Conservation (phyloP, 106 monocot species). For the Allium sativum region DNA sequence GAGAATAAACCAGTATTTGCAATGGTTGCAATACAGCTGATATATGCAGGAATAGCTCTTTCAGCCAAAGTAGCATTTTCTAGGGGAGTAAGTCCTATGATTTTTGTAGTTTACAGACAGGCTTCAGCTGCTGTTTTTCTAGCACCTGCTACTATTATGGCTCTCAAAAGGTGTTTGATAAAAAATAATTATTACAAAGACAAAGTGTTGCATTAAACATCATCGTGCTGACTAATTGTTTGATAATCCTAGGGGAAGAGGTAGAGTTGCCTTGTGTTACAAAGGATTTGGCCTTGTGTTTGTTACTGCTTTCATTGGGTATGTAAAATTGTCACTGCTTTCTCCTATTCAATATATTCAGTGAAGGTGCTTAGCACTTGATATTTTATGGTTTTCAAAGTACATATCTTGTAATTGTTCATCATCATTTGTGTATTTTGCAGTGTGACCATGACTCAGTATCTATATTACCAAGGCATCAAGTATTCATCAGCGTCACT, state of each 20-base stretch:
- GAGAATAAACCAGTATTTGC: slow-evolving; percentile 26
- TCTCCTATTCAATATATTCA: not conserved
- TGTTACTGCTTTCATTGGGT: slow-evolving; percentile 31
- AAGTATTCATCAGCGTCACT: slow-evolving; percentile 19
- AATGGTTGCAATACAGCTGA: slow-evolving; percentile 34
- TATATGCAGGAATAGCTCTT: slow-evolving; percentile 26
- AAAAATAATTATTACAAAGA: too few relatives aligned
- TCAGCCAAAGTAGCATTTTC: slow-evolving; percentile 17
- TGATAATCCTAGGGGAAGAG: not conserved
- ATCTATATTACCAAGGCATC: slow-evolving; percentile 24
- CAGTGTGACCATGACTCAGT: slow-evolving; percentile 25
- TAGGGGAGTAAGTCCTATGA: slow-evolving; percentile 25
- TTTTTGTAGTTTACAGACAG: slow-evolving; percentile 41
- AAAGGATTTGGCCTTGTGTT: slow-evolving; percentile 28
- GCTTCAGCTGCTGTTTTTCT: slow-evolving; percentile 22
- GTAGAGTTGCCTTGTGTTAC: slow-evolving; percentile 11
- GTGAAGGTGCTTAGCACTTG: too few relatives aligned
- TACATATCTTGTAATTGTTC: not conserved
- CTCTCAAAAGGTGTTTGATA: slow-evolving; percentile 2
- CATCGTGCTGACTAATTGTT: too few relatives aligned
- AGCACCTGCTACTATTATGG: slow-evolving; percentile 9
- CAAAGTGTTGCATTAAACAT: too few relatives aligned
- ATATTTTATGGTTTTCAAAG: not conserved
- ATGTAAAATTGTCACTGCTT: not conserved
- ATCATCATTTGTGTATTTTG: not conserved